Percentiles rank a stretch among this genome's conserved stretches.
Evolutionary conservation across 2,329 filamentous ascomycete genomes (phyloP).

Genomic region (Penicillium capsulatum): DNA sequence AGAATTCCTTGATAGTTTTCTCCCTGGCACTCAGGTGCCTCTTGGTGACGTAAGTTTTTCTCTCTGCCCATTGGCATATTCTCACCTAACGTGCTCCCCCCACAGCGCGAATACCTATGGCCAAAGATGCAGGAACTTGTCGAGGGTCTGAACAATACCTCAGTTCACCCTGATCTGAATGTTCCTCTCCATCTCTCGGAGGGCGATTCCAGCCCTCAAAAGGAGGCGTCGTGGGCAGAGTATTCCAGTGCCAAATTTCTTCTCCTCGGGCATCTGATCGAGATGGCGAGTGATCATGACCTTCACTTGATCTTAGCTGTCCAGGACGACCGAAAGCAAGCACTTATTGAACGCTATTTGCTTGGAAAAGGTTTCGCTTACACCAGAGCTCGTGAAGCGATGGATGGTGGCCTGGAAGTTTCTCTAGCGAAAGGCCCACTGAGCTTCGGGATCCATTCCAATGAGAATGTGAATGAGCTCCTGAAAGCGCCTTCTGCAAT

Average conservation of each 20-base stretch:
- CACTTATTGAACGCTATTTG: conserved; percentile 43
- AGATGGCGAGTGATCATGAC: conserved; percentile 32
- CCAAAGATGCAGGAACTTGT: conserved; percentile 35
- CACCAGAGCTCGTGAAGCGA: conserved; percentile 30
- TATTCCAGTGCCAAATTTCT: conserved; percentile 47
- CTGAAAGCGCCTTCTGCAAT: conserved; percentile 39
- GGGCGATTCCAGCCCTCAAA: conserved; percentile 30
- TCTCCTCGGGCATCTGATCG: conserved; percentile 42
- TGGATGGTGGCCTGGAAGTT: conserved; percentile 34
- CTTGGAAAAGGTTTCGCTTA: conserved; percentile 38
- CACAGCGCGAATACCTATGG: conserved; percentile 22
- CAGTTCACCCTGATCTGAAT: conserved; percentile 45
- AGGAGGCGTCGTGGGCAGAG: conserved; percentile 45
- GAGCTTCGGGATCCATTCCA: conserved; percentile 37
- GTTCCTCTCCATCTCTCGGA: conserved; percentile 37
- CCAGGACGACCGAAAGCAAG: conserved; percentile 33
- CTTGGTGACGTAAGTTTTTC: conserved; percentile 26
- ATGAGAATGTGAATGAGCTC: conserved; percentile 29
- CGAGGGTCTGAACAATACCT: conserved; percentile 39
- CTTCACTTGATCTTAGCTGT: conserved; percentile 41
- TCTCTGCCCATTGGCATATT: too few relatives aligned
- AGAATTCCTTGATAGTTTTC: conserved; percentile 26
- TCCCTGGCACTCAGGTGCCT: conserved; percentile 8
- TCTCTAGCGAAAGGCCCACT: conserved; percentile 34
- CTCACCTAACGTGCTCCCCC: too few relatives aligned